Evolutionary conservation across 176 grass and related monocot species (phyloP), one percentile per base, ranked within the genome.

Genomic region (Musa itinerans): DNA sequence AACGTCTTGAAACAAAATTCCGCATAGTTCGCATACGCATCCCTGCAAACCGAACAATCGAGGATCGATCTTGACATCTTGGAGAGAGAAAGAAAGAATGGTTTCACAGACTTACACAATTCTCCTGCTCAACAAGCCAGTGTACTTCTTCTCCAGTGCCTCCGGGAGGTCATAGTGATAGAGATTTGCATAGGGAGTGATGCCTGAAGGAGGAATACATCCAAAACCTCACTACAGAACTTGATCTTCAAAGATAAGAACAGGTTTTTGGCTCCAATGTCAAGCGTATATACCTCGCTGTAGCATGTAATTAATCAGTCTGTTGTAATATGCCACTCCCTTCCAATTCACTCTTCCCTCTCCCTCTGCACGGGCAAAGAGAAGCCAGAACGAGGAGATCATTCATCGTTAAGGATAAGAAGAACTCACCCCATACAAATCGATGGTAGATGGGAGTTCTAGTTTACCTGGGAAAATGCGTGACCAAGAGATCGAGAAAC

Each of bases 111-210:
- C 88, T 90, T 87, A 97, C 93, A 92, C 86, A 1, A 93, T 87
- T 65, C 76, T 88, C 81, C 85, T 79, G 81, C 78, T 97, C 11
- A 97, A 71, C 79, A 87, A 88, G 65, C 93, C 93, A 2, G 86
- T 74, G 82, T 92, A 93, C 77, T 97, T 80, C 50, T 85, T 81
- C 5, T 97, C 86, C 53, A 97, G 93, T 11, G 93, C 88, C 80
- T 84, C 49, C 6, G 93, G 93, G 69, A 97, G 89, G 54, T 97
- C 93, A 69, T 97, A 97, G 83, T 97, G 93, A 50, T 97, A 97
- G 43, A 97, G 85, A 83, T 97, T 97, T 72, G 86, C 90, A 69
- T 97, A 97, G 0, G 90, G 93, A 12, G 83, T 74, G 21, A 97
- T 87, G 49, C 87, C 93, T 97, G 34, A 16, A 72, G 29, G 54